Conservation (phyloP, 176 grass and related monocot species). For the Oryza punctata region DNA sequence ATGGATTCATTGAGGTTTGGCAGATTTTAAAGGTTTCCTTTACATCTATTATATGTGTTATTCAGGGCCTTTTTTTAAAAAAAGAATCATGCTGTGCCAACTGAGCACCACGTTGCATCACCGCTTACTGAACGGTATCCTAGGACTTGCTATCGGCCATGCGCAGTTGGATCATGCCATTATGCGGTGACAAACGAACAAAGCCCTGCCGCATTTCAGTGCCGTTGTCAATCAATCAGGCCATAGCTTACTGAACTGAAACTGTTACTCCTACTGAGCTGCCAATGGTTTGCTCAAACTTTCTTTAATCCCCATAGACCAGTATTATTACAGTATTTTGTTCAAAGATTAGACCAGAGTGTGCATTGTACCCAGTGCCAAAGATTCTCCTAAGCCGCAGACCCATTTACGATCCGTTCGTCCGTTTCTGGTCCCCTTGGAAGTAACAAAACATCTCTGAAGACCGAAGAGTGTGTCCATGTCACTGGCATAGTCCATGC, state of each 20-base stretch:
- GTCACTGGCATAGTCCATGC: neutral
- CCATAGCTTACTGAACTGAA: neutral
- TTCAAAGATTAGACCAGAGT: neutral
- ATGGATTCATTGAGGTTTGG: neutral
- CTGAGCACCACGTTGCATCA: neutral
- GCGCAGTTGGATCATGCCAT: neutral
- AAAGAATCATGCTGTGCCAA: neutral
- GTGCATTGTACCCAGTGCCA: constrained; percentile 28
- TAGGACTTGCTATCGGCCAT: neutral
- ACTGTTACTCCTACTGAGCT: constrained; percentile 17
- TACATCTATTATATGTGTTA: neutral
- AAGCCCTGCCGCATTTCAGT: neutral
- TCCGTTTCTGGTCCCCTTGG: constrained; percentile 1
- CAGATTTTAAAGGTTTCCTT: neutral
- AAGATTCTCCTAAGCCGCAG: constrained; percentile 24
- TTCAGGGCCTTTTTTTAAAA: too few species aligned
- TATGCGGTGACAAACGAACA: neutral
- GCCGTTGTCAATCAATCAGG: neutral
- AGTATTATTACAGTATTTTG: neutral
- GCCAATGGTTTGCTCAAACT: neutral
- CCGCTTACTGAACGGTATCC: neutral
- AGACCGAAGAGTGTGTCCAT: neutral
- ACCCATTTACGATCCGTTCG: constrained; percentile 7
- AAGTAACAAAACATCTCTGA: neutral
- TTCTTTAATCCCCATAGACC: neutral